Conservation (phyloP, 1,284 basidiomycete species). For the Ganoderma sp. region DNA sequence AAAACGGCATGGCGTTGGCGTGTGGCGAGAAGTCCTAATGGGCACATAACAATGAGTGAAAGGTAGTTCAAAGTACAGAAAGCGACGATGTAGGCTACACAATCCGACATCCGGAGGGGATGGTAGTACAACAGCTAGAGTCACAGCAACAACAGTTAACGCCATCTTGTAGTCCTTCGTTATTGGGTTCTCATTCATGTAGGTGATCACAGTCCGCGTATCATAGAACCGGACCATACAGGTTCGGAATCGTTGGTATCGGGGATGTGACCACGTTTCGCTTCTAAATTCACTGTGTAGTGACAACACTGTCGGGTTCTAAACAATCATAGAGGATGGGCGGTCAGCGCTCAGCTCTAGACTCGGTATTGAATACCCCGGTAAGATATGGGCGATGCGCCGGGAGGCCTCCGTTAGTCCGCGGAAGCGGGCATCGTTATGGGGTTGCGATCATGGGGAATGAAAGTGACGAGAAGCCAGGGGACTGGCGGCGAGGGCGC, state of each 20-base stretch:
- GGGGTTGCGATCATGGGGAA: background rate
- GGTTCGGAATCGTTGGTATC: background rate
- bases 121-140: slow-evolving; percentile 19
- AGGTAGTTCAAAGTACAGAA: slow-evolving; percentile 8
- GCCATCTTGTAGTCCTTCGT: slow-evolving; percentile 11
- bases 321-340: slow-evolving; percentile 13
- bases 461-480: background rate
- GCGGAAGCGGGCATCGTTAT: background rate
- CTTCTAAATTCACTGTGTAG: slow-evolving; percentile 45
- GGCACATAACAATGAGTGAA: background rate
- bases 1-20: background rate
- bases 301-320: slow-evolving; percentile 57
- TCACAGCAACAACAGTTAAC: slow-evolving; percentile 12
- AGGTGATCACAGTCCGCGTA: background rate
- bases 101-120: background rate
- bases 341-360: slow-evolving; percentile 21
- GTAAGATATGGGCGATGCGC: too few relatives aligned
- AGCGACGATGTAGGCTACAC: slow-evolving; percentile 10
- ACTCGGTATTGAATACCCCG: background rate
- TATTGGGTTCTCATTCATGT: background rate
- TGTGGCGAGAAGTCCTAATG: background rate
- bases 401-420: background rate
- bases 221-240: background rate
- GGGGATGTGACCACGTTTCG: background rate
- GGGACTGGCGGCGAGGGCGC: background rate